These are phyloP conservation scores for Boletus subcaerulescens DNA, from an alignment of 768 basidiomycete species.

Conservation along the genomic window DNA sequence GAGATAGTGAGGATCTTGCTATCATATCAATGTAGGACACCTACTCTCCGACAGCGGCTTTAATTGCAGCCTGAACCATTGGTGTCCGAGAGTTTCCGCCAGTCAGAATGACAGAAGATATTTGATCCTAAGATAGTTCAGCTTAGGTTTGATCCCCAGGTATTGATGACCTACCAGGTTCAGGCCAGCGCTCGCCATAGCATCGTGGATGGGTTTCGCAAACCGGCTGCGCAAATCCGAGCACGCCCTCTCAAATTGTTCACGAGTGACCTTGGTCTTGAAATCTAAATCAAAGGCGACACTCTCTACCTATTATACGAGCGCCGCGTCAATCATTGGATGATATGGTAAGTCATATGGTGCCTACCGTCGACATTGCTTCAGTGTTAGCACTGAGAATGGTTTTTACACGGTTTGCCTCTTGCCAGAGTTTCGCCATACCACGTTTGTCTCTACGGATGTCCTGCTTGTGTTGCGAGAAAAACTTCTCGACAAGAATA, in stretches of 20 bases:
- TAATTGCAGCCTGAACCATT: constrained; percentile 84
- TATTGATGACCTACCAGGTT: constrained; percentile 47
- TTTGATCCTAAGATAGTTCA: constrained; percentile 54
- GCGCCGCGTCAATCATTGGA: background rate
- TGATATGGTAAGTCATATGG: background rate
- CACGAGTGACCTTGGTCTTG: constrained; percentile 69
- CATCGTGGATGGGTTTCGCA: constrained; percentile 71
- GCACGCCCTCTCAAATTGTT: constrained; percentile 74
- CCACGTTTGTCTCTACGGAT: constrained; percentile 74
- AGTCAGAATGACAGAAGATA: constrained; percentile 88
- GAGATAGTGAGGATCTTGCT: background rate
- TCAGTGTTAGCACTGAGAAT: constrained; percentile 93
- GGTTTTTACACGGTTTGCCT: constrained; percentile 86
- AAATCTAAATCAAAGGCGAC: constrained; percentile 90
- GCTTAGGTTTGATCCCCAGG: background rate
- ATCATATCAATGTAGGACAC: constrained; percentile 26
- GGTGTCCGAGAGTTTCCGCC: constrained; percentile 90
- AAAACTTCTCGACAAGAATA: constrained; percentile 73
- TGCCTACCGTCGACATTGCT: constrained; percentile 62
- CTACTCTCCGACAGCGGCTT: constrained; percentile 72
- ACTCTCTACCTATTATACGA: constrained; percentile 70
- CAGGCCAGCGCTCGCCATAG: constrained; percentile 63
- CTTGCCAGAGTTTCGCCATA: constrained; percentile 93
- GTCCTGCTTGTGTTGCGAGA: constrained; percentile 63
- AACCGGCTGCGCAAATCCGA: constrained; percentile 62